These are phyloP conservation scores for Naganishia vaughanmartiniae DNA, from an alignment of 768 basidiomycete genomes.

Conservation along the genomic window DNA sequence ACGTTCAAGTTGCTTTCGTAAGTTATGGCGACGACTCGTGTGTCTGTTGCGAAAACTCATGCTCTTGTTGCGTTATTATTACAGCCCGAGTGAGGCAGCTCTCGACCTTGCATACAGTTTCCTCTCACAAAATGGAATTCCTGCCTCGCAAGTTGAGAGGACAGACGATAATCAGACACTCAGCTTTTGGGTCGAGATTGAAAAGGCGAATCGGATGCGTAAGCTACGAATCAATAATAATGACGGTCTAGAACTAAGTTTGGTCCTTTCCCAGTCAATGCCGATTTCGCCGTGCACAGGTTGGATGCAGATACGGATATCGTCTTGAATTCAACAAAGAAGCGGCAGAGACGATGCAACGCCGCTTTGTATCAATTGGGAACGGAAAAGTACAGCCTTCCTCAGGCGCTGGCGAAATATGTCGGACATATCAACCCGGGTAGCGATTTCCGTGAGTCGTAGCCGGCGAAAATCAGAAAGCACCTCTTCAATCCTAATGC, in stretches of 20 bases:
- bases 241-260: not conserved
- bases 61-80: not conserved
- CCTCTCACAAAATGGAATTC: not conserved
- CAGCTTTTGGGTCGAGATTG: slow-evolving; percentile 9
- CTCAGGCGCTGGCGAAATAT: not conserved
- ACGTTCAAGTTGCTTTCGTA: slow-evolving; percentile 5
- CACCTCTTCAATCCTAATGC: not conserved
- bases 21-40: not conserved
- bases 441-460: slow-evolving; percentile 13
- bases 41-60: not conserved
- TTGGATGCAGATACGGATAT: not conserved
- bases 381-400: not conserved
- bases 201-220: slow-evolving; percentile 17
- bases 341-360: not conserved
- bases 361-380: slow-evolving; percentile 3
- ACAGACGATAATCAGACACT: slow-evolving; percentile 13
- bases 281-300: slow-evolving; percentile 15
- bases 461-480: too few species aligned
- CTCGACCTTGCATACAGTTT: not conserved
- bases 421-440: slow-evolving; percentile 22
- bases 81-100: not conserved
- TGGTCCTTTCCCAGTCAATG: not conserved
- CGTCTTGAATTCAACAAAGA: not conserved
- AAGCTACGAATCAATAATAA: not conserved
- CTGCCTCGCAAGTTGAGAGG: not conserved